These are phyloP conservation scores for Colletotrichum falcatum DNA, from an alignment of 2,329 filamentous ascomycete genomes.

Conservation along the genomic window DNA sequence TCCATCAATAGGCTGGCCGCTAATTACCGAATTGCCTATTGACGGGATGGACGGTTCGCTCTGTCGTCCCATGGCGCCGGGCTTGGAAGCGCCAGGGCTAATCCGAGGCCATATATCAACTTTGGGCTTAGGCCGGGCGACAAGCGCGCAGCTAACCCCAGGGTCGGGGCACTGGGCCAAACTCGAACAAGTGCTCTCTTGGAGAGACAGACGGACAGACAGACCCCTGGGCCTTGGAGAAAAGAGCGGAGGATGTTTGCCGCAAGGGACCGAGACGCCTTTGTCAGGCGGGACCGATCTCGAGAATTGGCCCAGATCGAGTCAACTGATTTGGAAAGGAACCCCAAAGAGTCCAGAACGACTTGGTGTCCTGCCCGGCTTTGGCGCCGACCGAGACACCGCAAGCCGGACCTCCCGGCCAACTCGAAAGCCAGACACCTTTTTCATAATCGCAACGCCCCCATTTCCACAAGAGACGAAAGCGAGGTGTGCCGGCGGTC, in stretches of 20 bases:
- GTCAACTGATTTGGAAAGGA: neutral
- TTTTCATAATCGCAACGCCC: neutral
- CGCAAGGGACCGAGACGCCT: conserved; percentile 4
- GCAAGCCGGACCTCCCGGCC: no score
- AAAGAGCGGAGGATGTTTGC: neutral
- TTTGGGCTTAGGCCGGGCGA: conserved; percentile 9
- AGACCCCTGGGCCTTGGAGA: no score
- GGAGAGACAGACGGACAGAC: neutral
- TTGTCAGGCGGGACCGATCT: neutral
- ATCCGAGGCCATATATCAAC: neutral
- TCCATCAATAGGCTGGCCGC: conserved; percentile 17
- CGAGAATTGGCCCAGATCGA: neutral
- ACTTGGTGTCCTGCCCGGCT: no score
- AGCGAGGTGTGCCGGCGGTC: neutral
- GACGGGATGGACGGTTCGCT: neutral
- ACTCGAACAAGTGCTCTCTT: conserved; percentile 4
- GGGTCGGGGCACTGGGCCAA: conserved; percentile 5
- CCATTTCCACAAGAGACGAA: conserved; percentile 11
- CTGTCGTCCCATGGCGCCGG: conserved; percentile 28
- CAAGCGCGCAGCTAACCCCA: conserved; percentile 16
- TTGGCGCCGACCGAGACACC: no score
- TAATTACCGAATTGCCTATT: neutral
- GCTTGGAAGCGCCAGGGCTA: neutral
- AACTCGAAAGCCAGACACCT: neutral
- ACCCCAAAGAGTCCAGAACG: neutral